phyloP scores from a whole-genome alignment of 1,284 basidiomycete genomes.

The Cryptococcus sp. region DNA sequence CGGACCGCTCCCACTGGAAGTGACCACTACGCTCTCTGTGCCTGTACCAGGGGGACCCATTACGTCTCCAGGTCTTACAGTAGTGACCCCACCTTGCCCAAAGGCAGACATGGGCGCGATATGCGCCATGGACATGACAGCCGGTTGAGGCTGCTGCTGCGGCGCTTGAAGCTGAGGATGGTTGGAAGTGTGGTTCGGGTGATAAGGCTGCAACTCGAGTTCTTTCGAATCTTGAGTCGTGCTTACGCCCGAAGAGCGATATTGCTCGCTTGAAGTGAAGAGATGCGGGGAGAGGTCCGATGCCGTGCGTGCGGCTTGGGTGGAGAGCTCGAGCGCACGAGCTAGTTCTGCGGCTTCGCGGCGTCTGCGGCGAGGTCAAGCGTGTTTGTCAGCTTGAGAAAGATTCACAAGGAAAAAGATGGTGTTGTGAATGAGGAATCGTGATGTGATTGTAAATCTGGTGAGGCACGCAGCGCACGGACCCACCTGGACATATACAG shows the following conservation, averaged over 20 bases:
- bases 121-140: no score
- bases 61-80: conserved; percentile 16
- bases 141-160: no score
- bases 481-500: no score
- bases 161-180: no score
- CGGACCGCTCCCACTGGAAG: conserved; percentile 3
- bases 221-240: conserved; percentile 38
- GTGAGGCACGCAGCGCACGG: no score
- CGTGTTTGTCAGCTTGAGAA: conserved; percentile 1
- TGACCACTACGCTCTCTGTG: conserved; percentile 4
- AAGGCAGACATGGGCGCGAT: no score
- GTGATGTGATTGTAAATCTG: no score
- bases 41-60: conserved; percentile 18
- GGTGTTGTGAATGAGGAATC: no score
- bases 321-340: conserved; percentile 39
- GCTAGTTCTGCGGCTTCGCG: conserved; percentile 46
- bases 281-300: conserved; percentile 22
- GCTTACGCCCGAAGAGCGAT: neutral
- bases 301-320: conserved; percentile 31
- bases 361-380: conserved; percentile 22
- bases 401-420: no score
- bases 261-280: conserved; percentile 22
- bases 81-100: neutral
- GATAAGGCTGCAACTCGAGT: conserved; percentile 31
- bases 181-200: neutral